phyloP scores from a whole-genome alignment of 1,139 yeast genomes.

The Blastobotrys raffinosifermentans region DNA sequence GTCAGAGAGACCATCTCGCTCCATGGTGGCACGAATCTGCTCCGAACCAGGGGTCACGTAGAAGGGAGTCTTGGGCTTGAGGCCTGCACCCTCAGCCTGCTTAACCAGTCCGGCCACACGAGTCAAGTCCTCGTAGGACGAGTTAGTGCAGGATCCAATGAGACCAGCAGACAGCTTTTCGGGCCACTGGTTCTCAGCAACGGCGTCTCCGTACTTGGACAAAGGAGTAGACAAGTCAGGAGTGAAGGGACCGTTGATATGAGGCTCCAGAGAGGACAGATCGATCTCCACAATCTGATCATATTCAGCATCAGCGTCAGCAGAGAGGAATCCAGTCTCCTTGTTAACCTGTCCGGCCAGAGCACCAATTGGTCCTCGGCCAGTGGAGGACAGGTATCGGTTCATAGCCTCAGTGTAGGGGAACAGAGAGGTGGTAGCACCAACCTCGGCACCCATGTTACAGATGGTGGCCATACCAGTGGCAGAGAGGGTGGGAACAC shows the following conservation, averaged over 20 bases:
- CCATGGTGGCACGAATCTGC: conserved; percentile 94
- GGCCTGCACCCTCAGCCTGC: conserved; percentile 80
- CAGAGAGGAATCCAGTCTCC: conserved; percentile 34
- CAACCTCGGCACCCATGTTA: conserved; percentile 99
- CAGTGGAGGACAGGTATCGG: conserved; percentile 74
- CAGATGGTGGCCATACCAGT: conserved; percentile 99
- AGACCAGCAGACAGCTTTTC: conserved; percentile 60
- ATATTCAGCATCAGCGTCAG: conserved; percentile 90
- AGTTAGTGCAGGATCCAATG: conserved; percentile 96
- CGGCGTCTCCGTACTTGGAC: conserved; percentile 69
- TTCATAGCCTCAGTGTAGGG: conserved; percentile 88
- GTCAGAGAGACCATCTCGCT: conserved; percentile 82
- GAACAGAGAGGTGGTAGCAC: conserved; percentile 96
- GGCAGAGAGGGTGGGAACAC: conserved; percentile 78
- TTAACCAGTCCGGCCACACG: conserved; percentile 82
- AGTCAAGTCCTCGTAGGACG: conserved; percentile 96
- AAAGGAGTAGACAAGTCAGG: conserved; percentile 97
- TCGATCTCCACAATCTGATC: conserved; percentile 93
- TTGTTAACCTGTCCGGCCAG: conserved; percentile 65
- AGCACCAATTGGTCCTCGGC: conserved; percentile 73
- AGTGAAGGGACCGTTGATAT: conserved; percentile 96
- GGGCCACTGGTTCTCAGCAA: conserved; percentile 75
- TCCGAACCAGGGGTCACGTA: conserved; percentile 98
- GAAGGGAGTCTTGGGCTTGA: conserved; percentile 87
- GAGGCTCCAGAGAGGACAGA: conserved; percentile 90